phyloP scores from a whole-genome alignment of 148 eudicot species.

The Pharnaceum exiguum region DNA sequence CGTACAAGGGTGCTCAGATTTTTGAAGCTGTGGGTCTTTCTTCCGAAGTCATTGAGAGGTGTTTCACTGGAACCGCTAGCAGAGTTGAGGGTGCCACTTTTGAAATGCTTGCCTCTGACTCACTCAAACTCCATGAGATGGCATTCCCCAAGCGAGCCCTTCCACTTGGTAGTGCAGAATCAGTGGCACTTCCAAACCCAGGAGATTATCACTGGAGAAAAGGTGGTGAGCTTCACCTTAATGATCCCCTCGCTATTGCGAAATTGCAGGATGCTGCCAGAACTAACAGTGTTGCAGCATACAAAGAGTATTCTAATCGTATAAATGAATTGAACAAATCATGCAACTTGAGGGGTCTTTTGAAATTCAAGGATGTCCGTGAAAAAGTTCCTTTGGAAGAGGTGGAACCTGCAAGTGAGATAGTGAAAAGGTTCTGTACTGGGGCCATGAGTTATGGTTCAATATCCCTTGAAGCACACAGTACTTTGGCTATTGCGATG shows the following conservation, averaged over 20 bases:
- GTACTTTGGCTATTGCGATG: constrained; percentile 93
- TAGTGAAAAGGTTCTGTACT: constrained; percentile 94
- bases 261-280: constrained; percentile 93
- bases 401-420: constrained; percentile 92
- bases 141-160: constrained; percentile 71
- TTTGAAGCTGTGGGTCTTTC: constrained; percentile 99
- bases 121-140: constrained; percentile 71
- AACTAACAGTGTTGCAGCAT: constrained; percentile 89
- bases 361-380: constrained; percentile 69
- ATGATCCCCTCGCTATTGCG: constrained; percentile 93
- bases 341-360: constrained; percentile 86
- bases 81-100: constrained; percentile 98
- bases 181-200: constrained; percentile 89
- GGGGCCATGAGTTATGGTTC: constrained; percentile 99
- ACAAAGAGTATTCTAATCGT: constrained; percentile 83
- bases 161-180: constrained; percentile 91
- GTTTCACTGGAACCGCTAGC: constrained; percentile 91
- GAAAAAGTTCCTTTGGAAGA: constrained; percentile 74
- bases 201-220: constrained; percentile 99
- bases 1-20: constrained; percentile 98
- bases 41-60: constrained; percentile 84
- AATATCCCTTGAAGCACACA: constrained; percentile 92
- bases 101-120: constrained; percentile 75
- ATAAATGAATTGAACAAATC: constrained; percentile 80
- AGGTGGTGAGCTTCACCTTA: constrained; percentile 90